A percentile compares a stretch with the other conserved stretches of the same genome.
Evolutionary conservation across 495 filamentous ascomycete species (phyloP).

Genomic region (Aspergillus bertholletiae): DNA sequence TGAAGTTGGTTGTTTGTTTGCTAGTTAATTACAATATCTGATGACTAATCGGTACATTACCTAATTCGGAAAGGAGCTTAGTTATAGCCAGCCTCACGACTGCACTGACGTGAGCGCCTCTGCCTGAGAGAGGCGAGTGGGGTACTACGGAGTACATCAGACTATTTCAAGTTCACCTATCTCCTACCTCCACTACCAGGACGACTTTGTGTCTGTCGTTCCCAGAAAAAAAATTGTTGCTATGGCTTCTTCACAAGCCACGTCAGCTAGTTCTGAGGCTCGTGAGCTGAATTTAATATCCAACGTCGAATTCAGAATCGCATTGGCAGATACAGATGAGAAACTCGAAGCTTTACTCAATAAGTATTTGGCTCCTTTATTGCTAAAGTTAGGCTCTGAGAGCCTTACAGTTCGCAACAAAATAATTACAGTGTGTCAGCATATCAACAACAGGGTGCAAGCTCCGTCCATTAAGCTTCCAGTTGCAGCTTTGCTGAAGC

Average conservation of each 20-base stretch:
- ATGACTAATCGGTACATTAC: constrained; percentile 3
- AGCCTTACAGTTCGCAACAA: constrained; percentile 80
- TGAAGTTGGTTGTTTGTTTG: background rate
- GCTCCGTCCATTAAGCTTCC: constrained; percentile 73
- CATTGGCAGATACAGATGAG: constrained; percentile 76
- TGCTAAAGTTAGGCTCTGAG: constrained; percentile 81
- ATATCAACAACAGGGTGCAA: constrained; percentile 72
- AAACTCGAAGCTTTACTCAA: constrained; percentile 75
- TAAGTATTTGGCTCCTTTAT: constrained; percentile 73
- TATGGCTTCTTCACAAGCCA: constrained; percentile 37
- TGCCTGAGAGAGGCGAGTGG: background rate
- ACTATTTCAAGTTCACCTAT: background rate
- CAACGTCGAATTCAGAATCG: constrained; percentile 87
- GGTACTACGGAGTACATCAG: background rate
- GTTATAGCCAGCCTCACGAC: background rate
- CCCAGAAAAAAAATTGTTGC: constrained; percentile 3
- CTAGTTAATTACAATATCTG: background rate
- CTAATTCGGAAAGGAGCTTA: constrained; percentile 9
- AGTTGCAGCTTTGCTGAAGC: constrained; percentile 75
- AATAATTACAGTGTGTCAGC: constrained; percentile 69
- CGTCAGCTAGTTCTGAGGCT: constrained; percentile 54
- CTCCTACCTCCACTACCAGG: background rate
- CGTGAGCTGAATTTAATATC: constrained; percentile 81
- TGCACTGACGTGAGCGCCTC: constrained; percentile 2
- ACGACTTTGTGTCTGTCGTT: background rate